Evolutionary conservation across 805 yeast genomes (phyloP), one percentile per base, ranked within the genome.

Genomic region (Hanseniaspora hatyaiensis): DNA sequence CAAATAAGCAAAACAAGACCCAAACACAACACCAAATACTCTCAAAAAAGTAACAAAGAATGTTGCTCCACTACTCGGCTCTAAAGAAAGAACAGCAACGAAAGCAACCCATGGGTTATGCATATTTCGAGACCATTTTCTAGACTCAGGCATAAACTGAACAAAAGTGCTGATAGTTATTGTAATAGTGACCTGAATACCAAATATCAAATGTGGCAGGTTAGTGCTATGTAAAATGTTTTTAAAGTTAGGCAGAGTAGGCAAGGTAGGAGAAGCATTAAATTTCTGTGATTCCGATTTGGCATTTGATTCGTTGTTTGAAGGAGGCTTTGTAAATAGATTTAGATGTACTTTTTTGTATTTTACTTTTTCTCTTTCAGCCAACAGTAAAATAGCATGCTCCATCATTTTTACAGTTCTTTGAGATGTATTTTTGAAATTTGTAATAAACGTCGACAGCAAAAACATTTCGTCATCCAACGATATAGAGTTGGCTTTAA

Each of bases 41-140:
- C 78, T 65, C 1, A 71, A 52, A 40, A 72, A 65, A 51, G 70
- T 69, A 3, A 69, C 70, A 62, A 66, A 69, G 41, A 71, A 65
- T 1, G 77, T 71, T 15, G 68, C 71, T 12, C 78, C 78, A 13
- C 73, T 66, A 5, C 74, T 69, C 0, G 75, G 72, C 51, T 73
- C 78, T 23, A 72, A 49, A 20, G 70, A 71, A 39, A 73, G 55
- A 28, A 69, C 68, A 52, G 74, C 72, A 4, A 72, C 74, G 60
- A 73, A 73, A 23, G 77, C 77, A 6, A 71, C 66, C 78, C 78
- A 73, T 1, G 72, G 59, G 34, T 77, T 77, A 51, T 71, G 65
- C 28, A 67, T 64, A 15, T 65, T 63, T n/a, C 58, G 58, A 51
- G 71, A 73, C 77, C 77, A 73, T n/a, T 59, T 57, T 38, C 76